Base-by-base conservation (phyloP, 352 stramenopile genomes). In the Pythium myriotylum region DNA sequence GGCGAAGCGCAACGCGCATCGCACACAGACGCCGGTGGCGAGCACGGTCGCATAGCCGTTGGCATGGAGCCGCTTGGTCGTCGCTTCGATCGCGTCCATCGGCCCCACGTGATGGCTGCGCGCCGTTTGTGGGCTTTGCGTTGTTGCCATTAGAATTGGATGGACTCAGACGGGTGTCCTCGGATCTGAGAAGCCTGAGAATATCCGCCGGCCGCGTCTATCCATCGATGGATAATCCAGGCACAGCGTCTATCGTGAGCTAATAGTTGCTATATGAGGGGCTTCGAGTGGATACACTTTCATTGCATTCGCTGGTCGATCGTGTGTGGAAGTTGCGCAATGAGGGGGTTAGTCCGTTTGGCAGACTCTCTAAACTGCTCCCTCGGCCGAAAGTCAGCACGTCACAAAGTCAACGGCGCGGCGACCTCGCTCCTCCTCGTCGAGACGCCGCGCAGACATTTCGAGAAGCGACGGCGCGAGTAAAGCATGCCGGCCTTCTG, bases 1-100 rank as follows among this genome's bases (percentile, higher is more conserved):
- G 7, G 70, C 68, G 39, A 92, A 85, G 52, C 85, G 83, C 60
- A 94, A 62, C 20, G 74, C 86, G 63, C 85, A 94, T 26, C 83
- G 85, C 61, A 79, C 59, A 22, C 85, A 94, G 0, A 94, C 58
- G 9, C 71, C 73, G 9, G 73, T 50, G 12, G 40, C 71, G 40
- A 52, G 16, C 42, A 61, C 33, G 37, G 53, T 42, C 54, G 65
- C 45, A 46, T 70, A 75, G n/a, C 58, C 70, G 12, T 70, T 58
- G 4, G 70, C 67, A 13, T 70, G 71, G 46, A 92, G 67, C n/a
- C 67, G 60, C 42, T 57, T 40, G 10, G 58, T 43, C 20, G 53
- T 32, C 23, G 23, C 40, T 24, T 62, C 48, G 10, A 70, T 55
- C 23, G 35, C 29, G 2, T 19, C 40, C 59, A 63, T 17, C 20